These are phyloP conservation scores for Fomitopsis betulina DNA, from an alignment of 1,284 basidiomycete genomes.

Conservation along the genomic window DNA sequence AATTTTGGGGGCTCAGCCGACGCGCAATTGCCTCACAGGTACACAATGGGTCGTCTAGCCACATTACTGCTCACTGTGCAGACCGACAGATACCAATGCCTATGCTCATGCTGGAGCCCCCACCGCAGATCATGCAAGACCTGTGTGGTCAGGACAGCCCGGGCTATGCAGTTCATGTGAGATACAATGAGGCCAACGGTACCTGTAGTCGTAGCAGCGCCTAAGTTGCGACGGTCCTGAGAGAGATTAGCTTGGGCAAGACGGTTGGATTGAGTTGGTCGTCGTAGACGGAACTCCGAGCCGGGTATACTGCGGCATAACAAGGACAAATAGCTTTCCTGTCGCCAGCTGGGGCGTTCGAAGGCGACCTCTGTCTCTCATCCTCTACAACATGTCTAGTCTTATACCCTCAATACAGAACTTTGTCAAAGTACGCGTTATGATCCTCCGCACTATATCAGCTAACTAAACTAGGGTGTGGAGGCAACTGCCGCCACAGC, in stretches of 20 bases:
- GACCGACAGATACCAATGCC: too few relatives aligned
- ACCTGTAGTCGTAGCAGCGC: too few relatives aligned
- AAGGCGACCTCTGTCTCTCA: background rate
- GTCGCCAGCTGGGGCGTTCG: background rate
- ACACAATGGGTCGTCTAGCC: too few relatives aligned
- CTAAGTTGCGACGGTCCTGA: too few relatives aligned
- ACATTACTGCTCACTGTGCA: too few relatives aligned
- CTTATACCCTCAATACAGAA: constrained; percentile 54
- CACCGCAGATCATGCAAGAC: too few relatives aligned
- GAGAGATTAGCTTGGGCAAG: background rate
- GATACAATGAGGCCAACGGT: too few relatives aligned
- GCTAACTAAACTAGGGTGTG: constrained; percentile 4
- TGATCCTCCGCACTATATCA: background rate
- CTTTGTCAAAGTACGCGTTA: constrained; percentile 55
- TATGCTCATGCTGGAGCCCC: too few relatives aligned
- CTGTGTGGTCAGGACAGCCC: too few relatives aligned
- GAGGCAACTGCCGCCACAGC: constrained; percentile 69
- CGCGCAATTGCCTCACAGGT: background rate
- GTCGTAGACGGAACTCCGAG: background rate
- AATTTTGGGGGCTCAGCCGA: background rate
- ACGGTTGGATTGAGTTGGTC: too few relatives aligned
- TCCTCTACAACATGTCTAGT: constrained; percentile 16
- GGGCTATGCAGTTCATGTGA: too few relatives aligned
- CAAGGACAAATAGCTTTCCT: background rate
- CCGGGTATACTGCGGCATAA: background rate